A percentile compares a stretch with the other conserved stretches of the same genome.
Evolutionary conservation across 1,139 yeast species (phyloP).

Genomic region (Arxiozyma heterogenica): DNA sequence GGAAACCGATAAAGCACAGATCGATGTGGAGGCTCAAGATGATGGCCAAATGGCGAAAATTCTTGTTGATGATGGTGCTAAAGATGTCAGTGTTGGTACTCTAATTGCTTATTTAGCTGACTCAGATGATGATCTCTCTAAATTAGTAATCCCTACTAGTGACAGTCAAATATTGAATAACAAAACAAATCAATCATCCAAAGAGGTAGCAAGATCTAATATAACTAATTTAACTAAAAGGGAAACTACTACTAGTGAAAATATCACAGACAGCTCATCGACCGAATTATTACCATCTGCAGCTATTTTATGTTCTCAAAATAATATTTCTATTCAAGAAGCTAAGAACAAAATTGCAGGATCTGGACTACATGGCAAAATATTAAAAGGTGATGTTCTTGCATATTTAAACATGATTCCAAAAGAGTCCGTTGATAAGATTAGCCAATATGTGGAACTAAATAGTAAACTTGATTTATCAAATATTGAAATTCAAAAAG

Average conservation of each 20-base stretch:
- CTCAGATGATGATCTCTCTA: conserved; percentile 67
- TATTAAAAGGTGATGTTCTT: conserved; percentile 83
- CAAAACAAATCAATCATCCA: conserved; percentile 7
- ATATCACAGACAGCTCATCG: not conserved
- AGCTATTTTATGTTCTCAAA: conserved; percentile 48
- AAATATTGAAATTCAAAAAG: conserved; percentile 39
- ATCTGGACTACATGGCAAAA: conserved; percentile 81
- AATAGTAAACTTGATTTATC: conserved; percentile 68
- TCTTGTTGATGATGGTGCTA: conserved; percentile 58
- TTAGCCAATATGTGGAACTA: conserved; percentile 49
- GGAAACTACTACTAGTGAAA: not conserved
- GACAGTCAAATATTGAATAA: conserved; percentile 5
- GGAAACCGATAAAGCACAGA: conserved; percentile 90
- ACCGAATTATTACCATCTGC: conserved; percentile 55
- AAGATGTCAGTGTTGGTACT: conserved; percentile 74
- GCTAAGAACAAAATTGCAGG: conserved; percentile 69
- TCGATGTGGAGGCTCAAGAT: conserved; percentile 88
- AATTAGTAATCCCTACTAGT: conserved; percentile 52
- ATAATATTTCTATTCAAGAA: conserved; percentile 55
- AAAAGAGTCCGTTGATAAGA: conserved; percentile 40
- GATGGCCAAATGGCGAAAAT: conserved; percentile 85
- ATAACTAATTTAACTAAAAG: not conserved
- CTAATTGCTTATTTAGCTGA: conserved; percentile 88
- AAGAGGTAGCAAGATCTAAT: conserved; percentile 1
- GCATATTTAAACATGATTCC: conserved; percentile 72